These are phyloP conservation scores for Pseudocercospora ulei DNA, from an alignment of 2,329 filamentous ascomycete species.

Conservation along the genomic window DNA sequence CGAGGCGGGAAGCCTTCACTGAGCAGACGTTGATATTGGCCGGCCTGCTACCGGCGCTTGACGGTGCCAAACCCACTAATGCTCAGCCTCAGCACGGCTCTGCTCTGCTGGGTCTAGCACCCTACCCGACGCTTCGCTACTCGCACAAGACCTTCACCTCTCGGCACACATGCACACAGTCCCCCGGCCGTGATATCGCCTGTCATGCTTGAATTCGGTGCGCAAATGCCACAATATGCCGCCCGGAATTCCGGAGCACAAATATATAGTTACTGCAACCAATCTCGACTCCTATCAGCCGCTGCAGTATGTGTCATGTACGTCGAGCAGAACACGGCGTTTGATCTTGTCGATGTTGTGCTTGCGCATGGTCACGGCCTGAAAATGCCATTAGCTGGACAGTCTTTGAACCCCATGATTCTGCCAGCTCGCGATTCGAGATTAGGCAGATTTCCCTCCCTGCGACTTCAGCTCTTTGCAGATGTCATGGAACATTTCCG, in stretches of 20 bases:
- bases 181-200: too few relatives aligned
- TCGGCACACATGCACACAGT: too few relatives aligned
- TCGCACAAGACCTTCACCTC: not conserved
- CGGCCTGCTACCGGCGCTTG: slow-evolving; percentile 13
- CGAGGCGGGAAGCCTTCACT: slow-evolving; percentile 18
- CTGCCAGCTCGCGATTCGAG: slow-evolving; percentile 16
- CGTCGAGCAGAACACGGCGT: slow-evolving; percentile 20
- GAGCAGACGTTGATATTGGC: slow-evolving; percentile 16
- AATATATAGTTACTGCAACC: slow-evolving; percentile 1
- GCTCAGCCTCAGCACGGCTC: too few relatives aligned
- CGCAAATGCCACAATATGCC: not conserved
- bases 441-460: slow-evolving; percentile 22
- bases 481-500: slow-evolving; percentile 19
- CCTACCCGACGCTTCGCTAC: not conserved
- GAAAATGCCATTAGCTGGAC: not conserved
- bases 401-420: not conserved
- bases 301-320: slow-evolving; percentile 6
- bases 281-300: slow-evolving; percentile 3
- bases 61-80: slow-evolving; percentile 11
- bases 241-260: too few relatives aligned
- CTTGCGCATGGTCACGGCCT: slow-evolving; percentile 22
- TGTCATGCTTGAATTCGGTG: too few relatives aligned
- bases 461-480: slow-evolving; percentile 22
- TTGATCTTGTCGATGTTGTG: slow-evolving; percentile 23
- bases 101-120: too few relatives aligned